phyloP scores from a whole-genome alignment of 139 green algal species.

The Dunaliella primolecta region DNA sequence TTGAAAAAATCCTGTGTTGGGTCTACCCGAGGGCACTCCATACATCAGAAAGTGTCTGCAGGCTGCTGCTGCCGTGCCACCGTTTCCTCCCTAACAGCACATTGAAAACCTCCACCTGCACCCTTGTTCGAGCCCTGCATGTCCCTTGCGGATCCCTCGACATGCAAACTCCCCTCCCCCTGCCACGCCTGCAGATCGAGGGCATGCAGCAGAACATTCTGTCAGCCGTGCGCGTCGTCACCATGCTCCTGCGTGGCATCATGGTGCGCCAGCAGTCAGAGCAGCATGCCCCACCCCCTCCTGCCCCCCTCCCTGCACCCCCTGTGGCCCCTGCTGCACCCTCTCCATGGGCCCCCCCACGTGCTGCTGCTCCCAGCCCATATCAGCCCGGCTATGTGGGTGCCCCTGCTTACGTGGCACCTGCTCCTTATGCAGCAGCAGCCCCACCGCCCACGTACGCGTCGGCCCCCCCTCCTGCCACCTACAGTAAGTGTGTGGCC shows the following conservation, averaged over 20 bases:
- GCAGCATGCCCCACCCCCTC: not conserved
- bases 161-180: not conserved
- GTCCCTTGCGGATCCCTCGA: not conserved
- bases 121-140: not conserved
- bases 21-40: no score
- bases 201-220: slow-evolving; percentile 3
- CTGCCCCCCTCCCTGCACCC: not conserved
- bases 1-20: no score
- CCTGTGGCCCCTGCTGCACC: not conserved
- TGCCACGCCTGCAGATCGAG: not conserved
- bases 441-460: not conserved
- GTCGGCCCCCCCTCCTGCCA: not conserved
- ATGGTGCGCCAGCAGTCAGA: slow-evolving; percentile 13
- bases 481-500: not conserved
- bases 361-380: not conserved
- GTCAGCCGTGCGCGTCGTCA: slow-evolving; percentile 8
- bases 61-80: no score
- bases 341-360: not conserved
- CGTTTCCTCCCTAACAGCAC: no score
- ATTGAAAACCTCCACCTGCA: not conserved
- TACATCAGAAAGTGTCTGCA: no score
- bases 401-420: not conserved
- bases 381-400: not conserved
- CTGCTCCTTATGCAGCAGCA: not conserved
- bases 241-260: slow-evolving; percentile 19